phyloP scores from a whole-genome alignment of 257 asterid genomes.

The Nicotiana benthamiana region DNA sequence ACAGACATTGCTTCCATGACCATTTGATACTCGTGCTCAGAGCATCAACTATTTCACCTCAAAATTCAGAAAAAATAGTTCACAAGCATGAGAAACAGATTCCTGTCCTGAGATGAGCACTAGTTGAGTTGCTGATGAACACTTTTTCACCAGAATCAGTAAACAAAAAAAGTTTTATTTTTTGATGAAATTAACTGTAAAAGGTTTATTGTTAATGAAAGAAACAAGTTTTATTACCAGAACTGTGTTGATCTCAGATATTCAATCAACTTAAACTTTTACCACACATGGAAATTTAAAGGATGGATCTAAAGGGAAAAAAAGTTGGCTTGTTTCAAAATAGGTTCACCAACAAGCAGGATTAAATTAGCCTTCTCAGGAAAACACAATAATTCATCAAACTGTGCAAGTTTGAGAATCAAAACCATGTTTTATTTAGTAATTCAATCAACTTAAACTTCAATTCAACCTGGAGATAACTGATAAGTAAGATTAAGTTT shows the following conservation, averaged over 20 bases:
- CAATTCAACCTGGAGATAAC: background rate
- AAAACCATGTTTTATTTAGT: background rate
- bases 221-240: background rate
- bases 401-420: background rate
- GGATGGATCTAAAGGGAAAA: background rate
- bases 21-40: background rate
- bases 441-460: background rate
- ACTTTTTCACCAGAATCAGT: background rate
- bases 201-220: background rate
- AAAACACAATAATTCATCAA: background rate
- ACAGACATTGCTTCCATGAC: background rate
- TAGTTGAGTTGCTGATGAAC: no score
- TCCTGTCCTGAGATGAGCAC: no score
- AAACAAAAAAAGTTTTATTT: background rate
- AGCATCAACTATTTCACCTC: slow-evolving; percentile 5
- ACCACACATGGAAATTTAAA: background rate
- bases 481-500: background rate
- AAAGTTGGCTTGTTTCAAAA: background rate
- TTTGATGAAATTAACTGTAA: background rate
- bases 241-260: background rate
- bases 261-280: background rate
- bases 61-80: background rate
- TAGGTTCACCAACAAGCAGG: background rate
- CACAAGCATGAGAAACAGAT: no score
- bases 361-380: background rate